Evolutionary conservation across 768 basidiomycete species (phyloP).

Genomic region (Boletus sensibilis): DNA sequence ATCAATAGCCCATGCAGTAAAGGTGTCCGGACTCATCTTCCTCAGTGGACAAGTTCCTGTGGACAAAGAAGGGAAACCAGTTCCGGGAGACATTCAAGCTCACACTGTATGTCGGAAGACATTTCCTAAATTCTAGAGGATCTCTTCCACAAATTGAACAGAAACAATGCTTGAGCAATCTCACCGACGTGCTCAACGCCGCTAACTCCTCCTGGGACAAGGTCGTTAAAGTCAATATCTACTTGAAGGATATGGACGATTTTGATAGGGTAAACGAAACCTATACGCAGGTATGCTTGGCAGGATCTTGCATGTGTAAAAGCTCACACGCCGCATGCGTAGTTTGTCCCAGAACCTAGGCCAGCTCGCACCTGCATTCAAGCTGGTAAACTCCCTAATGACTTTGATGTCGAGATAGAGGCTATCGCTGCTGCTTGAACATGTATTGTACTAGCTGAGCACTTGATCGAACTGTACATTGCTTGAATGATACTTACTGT

Average conservation of each 20-base stretch:
- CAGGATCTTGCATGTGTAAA: not conserved
- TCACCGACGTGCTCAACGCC: conserved; percentile 51
- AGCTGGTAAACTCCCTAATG: conserved; percentile 63
- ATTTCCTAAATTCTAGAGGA: not conserved
- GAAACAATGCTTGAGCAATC: conserved; percentile 58
- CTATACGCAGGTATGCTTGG: conserved; percentile 47
- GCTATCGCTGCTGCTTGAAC: conserved; percentile 48
- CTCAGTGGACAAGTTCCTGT: conserved; percentile 60
- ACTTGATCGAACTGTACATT: not conserved
- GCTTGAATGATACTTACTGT: not conserved
- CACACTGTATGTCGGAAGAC: conserved; percentile 47
- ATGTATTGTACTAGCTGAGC: not conserved
- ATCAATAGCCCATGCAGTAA: conserved; percentile 51
- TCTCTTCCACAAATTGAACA: conserved; percentile 21
- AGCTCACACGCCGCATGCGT: not conserved
- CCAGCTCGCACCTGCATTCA: conserved; percentile 78
- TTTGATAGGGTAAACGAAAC: conserved; percentile 56
- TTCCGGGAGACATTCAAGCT: conserved; percentile 55
- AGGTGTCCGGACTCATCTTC: conserved; percentile 57
- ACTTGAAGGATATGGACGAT: conserved; percentile 59
- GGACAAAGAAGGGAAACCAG: conserved; percentile 46
- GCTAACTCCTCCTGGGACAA: conserved; percentile 62
- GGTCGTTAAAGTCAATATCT: conserved; percentile 57
- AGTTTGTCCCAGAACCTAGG: conserved; percentile 56
- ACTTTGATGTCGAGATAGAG: conserved; percentile 75